phyloP scores from a whole-genome alignment of 345 rosid species.

The Orychophragmus violaceus region DNA sequence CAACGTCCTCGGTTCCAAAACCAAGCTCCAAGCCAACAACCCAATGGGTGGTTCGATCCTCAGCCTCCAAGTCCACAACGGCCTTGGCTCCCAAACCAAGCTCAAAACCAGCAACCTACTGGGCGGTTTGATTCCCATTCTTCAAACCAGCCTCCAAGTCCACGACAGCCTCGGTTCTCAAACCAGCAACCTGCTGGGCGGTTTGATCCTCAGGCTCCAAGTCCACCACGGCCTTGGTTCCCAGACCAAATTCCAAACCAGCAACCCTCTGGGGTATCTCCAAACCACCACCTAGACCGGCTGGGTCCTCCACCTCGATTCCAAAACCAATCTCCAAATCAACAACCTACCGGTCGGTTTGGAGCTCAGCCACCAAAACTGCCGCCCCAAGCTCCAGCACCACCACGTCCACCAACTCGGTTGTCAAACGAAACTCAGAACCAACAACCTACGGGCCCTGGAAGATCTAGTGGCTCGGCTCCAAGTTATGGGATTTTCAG shows the following conservation, averaged over 20 bases:
- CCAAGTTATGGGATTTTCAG: conserved; percentile 63
- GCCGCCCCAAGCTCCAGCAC: conserved; percentile 4
- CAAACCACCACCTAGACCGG: conserved; percentile 26
- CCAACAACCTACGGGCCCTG: conserved; percentile 13
- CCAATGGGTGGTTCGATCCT: conserved; percentile 26
- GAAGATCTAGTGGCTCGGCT: conserved; percentile 24
- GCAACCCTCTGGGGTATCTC: conserved; percentile 18
- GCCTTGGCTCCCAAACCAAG: conserved; percentile 10
- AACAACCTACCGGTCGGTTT: conserved; percentile 23
- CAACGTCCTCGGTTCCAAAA: conserved; percentile 15
- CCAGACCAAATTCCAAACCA: conserved; percentile 18
- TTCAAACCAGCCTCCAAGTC: conserved; percentile 14
- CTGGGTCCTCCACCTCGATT: conserved; percentile 17
- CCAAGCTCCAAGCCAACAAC: conserved; percentile 21
- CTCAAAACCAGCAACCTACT: no score
- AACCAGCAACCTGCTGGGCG: conserved; percentile 15
- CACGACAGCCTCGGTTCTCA: background rate
- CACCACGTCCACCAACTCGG: conserved; percentile 20
- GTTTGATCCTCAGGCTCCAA: conserved; percentile 28
- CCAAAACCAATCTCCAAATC: conserved; percentile 27
- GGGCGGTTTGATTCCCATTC: conserved; percentile 27
- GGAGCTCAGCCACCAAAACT: conserved; percentile 24
- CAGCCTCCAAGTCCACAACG: no score
- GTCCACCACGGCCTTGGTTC: conserved; percentile 8
- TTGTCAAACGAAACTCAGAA: conserved; percentile 24